phyloP scores from a whole-genome alignment of 768 basidiomycete species.

The Trametes gibbosa region DNA sequence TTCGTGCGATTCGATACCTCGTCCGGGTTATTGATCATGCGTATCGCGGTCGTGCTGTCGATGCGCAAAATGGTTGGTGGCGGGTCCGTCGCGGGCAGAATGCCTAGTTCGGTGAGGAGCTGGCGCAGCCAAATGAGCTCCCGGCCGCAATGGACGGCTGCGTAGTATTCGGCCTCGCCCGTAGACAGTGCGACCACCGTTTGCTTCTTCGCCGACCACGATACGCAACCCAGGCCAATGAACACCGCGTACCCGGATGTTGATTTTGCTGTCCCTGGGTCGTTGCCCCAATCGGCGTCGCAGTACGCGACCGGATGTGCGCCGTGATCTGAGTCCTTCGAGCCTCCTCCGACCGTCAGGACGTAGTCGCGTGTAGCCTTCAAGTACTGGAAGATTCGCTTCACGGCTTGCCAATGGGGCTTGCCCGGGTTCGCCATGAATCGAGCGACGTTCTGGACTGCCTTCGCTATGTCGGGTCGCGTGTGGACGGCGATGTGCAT shows the following conservation, averaged over 20 bases:
- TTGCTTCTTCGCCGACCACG: constrained; percentile 43
- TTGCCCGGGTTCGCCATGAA: constrained; percentile 33
- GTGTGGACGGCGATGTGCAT: constrained; percentile 35
- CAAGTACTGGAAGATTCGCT: constrained; percentile 41
- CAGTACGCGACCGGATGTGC: neutral
- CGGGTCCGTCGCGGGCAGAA: too few relatives aligned
- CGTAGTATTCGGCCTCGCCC: constrained; percentile 45
- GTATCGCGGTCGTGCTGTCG: too few relatives aligned
- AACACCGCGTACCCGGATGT: constrained; percentile 32
- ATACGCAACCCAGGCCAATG: constrained; percentile 33
- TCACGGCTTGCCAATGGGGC: constrained; percentile 38
- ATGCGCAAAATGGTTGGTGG: too few relatives aligned
- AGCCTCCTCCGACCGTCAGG: neutral
- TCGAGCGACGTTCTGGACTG: constrained; percentile 33
- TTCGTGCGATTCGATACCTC: too few relatives aligned
- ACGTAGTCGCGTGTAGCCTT: constrained; percentile 27
- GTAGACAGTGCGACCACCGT: constrained; percentile 37
- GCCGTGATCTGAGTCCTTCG: too few relatives aligned
- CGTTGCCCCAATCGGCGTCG: constrained; percentile 2
- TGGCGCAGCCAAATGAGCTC: too few relatives aligned
- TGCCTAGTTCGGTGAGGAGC: too few relatives aligned
- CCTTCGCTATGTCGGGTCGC: constrained; percentile 40
- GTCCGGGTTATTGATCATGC: too few relatives aligned
- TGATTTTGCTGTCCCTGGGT: constrained; percentile 8
- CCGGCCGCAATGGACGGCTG: too few relatives aligned